These are phyloP conservation scores for Aspergillus hortae DNA, from an alignment of 2,329 filamentous ascomycete genomes.

Conservation along the genomic window DNA sequence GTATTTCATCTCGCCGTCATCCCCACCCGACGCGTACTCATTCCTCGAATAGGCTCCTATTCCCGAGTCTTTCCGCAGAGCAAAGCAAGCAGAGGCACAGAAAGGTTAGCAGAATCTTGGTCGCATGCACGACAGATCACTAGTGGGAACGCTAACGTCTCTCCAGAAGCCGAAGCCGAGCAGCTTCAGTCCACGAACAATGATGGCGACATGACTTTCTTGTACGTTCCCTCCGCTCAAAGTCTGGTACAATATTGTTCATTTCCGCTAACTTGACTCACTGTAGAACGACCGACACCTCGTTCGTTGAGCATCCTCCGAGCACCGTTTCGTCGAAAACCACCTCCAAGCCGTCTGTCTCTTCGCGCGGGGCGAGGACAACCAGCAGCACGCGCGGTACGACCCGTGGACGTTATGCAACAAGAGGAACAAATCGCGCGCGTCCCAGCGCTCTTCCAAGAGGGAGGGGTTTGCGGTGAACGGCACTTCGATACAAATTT, in stretches of 20 bases:
- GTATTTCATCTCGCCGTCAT: slow-evolving; percentile 42
- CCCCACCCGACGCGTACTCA: slow-evolving; percentile 3
- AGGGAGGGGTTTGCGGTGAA: slow-evolving; percentile 38
- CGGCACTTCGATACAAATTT: background rate
- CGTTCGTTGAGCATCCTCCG: slow-evolving; percentile 81
- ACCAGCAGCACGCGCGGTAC: slow-evolving; percentile 22
- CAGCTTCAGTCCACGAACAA: slow-evolving; percentile 36
- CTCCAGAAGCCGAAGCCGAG: slow-evolving; percentile 32
- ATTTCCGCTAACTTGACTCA: background rate
- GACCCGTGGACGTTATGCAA: slow-evolving; percentile 33
- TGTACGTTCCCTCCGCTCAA: slow-evolving; percentile 51
- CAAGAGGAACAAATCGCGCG: slow-evolving; percentile 31
- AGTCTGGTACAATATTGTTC: background rate
- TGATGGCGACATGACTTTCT: slow-evolving; percentile 75
- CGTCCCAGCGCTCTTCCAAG: slow-evolving; percentile 39
- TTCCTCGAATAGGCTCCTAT: slow-evolving; percentile 64
- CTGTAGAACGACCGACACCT: slow-evolving; percentile 79
- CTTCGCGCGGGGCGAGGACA: slow-evolving; percentile 20
- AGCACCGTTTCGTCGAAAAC: slow-evolving; percentile 47
- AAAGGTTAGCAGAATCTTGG: slow-evolving; percentile 31
- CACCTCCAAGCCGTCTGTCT: slow-evolving; percentile 28
- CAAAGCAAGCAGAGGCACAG: slow-evolving; percentile 56
- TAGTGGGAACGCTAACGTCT: slow-evolving; percentile 10
- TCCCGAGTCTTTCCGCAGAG: slow-evolving; percentile 72
- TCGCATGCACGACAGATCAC: too few relatives aligned